Evolutionary conservation across 2,329 filamentous ascomycete species (phyloP).

Genomic region (Hypoxylon sp.): DNA sequence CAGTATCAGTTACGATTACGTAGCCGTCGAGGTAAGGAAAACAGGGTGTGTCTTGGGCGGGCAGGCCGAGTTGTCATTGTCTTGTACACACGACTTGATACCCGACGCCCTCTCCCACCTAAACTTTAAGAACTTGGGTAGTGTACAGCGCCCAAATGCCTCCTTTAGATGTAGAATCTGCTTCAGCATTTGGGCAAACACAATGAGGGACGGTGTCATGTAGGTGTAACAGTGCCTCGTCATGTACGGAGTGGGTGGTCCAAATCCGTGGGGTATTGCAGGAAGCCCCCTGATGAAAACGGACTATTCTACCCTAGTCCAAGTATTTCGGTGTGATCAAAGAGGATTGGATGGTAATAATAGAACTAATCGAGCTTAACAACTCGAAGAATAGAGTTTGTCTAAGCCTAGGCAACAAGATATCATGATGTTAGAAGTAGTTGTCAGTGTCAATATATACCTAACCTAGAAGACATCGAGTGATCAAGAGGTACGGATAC

Average conservation of each 20-base stretch:
- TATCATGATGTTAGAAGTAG: slow-evolving; percentile 14
- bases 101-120: not conserved
- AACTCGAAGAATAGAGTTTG: slow-evolving; percentile 3
- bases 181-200: not conserved
- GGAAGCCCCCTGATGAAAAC: slow-evolving; percentile 37
- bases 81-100: not conserved
- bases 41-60: not conserved
- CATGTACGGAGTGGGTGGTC: slow-evolving; percentile 22
- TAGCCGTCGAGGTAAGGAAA: not conserved
- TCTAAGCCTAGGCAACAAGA: not conserved
- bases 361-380: slow-evolving; percentile 29
- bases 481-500: no score
- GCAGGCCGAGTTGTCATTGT: not conserved
- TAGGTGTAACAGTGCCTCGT: not conserved
- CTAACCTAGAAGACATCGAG: no score
- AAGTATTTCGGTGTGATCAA: not conserved
- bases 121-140: slow-evolving; percentile 3
- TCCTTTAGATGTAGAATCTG: slow-evolving; percentile 1
- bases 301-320: not conserved
- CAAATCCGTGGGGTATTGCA: slow-evolving; percentile 51
- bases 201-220: not conserved
- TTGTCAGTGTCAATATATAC: no score
- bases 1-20: slow-evolving; percentile 15
- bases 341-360: slow-evolving; percentile 31
- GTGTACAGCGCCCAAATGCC: not conserved